Evolutionary conservation across 805 yeast genomes (phyloP), one percentile per base, ranked within the genome.

Genomic region (Yamadazyma insecticola): DNA sequence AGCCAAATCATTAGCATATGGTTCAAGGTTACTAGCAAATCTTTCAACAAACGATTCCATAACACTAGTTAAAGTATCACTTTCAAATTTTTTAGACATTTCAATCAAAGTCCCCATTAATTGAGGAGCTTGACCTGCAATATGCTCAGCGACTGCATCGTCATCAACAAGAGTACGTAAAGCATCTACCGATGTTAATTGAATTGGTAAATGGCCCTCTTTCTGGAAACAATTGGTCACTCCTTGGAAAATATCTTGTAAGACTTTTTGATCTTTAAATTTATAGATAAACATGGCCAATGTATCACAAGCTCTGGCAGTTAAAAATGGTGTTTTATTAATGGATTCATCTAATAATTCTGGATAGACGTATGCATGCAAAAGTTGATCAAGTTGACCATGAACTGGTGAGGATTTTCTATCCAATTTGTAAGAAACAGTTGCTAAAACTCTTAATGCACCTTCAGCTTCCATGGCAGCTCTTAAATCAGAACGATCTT

Each of bases 181-280:
- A 1, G 77, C 76, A 50, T 72, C 77, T 8, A 72, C 70, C 9
- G 75, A 69, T 15, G 74, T 71, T 30, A 73, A 53, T 45, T 68
- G 68, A 26, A 74, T 47, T 2, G 78, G 76, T 31, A 72, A 58
- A 16, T 73, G 73, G 10, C 56, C 63, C 16, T 62, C 57, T 15
- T 47, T 50, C 39, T 55, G 65, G 48, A 64, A 64, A 40, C 71
- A 64, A 18, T 36, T 38, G 23, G 58, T 60, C n/a, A 66, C 52
- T 4, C 61, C 69, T 31, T 55, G 61, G 51, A 65, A 65, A 13
- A 66, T 54, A 24, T 63, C 62, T 40, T 61, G 58, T 35, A 65
- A 55, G 3, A 60, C 53, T 25, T 47, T 41, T 20, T 49, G 51
- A 37, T 65, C 67, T 13, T 44, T 39, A 40, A 59, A 66, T 20